Evolutionary conservation across 345 rosid species (phyloP), one percentile per base, ranked within the genome.

Genomic region (Gossypium ekmanianum): DNA sequence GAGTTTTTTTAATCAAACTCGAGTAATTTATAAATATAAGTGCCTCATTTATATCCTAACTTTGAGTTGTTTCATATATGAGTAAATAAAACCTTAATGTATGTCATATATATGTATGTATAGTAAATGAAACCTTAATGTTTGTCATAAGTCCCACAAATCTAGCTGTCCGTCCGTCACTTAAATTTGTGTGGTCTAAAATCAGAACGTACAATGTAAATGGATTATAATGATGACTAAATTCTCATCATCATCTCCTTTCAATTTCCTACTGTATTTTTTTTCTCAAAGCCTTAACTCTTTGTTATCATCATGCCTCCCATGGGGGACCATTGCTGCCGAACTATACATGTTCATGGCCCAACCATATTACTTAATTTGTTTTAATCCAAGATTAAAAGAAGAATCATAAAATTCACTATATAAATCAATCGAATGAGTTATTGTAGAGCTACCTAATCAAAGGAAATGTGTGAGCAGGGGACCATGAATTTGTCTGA

Each of bases 131-230:
- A 34, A 34, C 41, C 41, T 4, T 34, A 34, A 34, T 34, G 41
- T 0, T 20, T 20, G 57, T 8, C 22, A 48, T n/a, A 65, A 65
- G n/a, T 65, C 69, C 16, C 48, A 43, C 11, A 67, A 67, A 55
- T 18, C 61, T 7, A 48, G 20, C 14, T 3, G 7, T 14, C 18
- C 24, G 24, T 51, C 45, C 11, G 6, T 9, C 12, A 10, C 16
- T 20, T 69, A 51, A 17, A 55, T 22, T 27, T 70, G 17, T 70
- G 45, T 52, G 61, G 73, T 70, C 59, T 69, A 52, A 68, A 69
- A 27, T 69, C 12, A 61, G 45, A 6, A 29, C 24, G 73, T 70
- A 70, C 47, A 27, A 51, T 52, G 61, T 70, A 17, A 68, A 29
- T 17, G 47, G 61, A 4, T 34, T 34, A 34, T 29, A 27, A 52